Evolutionary conservation across 305 asterid species (phyloP), one percentile per base, ranked within the genome.

Genomic region (Fraxinus greggii): DNA sequence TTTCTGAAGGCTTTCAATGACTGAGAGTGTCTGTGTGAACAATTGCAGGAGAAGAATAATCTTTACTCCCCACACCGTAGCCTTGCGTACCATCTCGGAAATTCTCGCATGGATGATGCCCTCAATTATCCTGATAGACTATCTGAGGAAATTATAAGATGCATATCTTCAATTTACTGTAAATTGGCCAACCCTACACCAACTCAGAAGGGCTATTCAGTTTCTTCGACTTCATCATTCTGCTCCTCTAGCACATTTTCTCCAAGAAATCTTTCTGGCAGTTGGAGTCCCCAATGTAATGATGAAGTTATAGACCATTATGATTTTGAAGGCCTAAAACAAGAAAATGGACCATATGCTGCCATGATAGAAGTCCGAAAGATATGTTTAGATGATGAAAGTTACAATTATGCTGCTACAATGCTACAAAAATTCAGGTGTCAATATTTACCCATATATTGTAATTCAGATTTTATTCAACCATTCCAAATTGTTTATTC

Each of bases 391-490:
- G 97, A 93, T 78, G 94, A 89, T 31, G 95, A 89, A 79, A 89
- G 89, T 81, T 91, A 89, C 87, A 89, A 80, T 74, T 92, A 89
- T 82, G 96, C 97, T 76, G 88, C 97, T 56, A 81, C 83, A 40
- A 90, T 92, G 97, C 97, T 95, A 79, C 95, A 93, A 86, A 91
- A 88, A 59, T 90, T 92, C 90, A 95, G 98, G 98, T 94, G 79
- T 84, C 67, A 75, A 31, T 23, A 9, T 80, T 63, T 81, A 40
- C 45, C 35, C 56, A 15, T 32, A 4, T 40, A 17, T 72, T 21
- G 35, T 12, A 76, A 8, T 76, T 54, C 31, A 10, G 32, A 48
- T 48, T 48, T 48, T 48, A 17, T 48, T 15, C 61, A 48, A 48
- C 7, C 61, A 48, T 48, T 48, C 61, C 61, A 15, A 4, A 48